A percentile compares a stretch with the other conserved stretches of the same genome.
These are phyloP conservation scores for Ramaria rubella DNA, from an alignment of 768 basidiomycete genomes.

Conservation along the genomic window DNA sequence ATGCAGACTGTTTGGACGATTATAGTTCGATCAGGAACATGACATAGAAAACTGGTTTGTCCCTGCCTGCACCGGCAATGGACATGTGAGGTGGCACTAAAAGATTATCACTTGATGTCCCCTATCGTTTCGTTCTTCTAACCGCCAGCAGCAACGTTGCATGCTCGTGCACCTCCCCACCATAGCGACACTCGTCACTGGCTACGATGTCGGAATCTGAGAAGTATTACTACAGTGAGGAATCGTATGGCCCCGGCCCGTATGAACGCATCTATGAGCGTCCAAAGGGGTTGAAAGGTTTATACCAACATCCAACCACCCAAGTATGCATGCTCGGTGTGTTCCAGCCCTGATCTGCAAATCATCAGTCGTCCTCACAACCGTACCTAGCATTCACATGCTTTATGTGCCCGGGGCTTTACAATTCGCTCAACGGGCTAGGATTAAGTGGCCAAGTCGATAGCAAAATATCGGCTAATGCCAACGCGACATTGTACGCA, in stretches of 20 bases:
- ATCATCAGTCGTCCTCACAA: constrained; percentile 26
- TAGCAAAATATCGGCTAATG: constrained; percentile 55
- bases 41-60: background rate
- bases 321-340: constrained; percentile 61
- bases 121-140: background rate
- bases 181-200: background rate
- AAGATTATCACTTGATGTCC: background rate
- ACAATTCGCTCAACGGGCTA: constrained; percentile 74
- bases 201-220: constrained; percentile 4
- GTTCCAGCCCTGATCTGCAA: constrained; percentile 25
- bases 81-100: constrained; percentile 7
- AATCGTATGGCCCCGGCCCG: background rate
- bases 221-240: background rate
- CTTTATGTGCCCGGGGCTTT: constrained; percentile 45
- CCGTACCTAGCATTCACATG: constrained; percentile 8
- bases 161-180: background rate
- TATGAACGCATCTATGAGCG: constrained; percentile 31
- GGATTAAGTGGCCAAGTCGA: constrained; percentile 76
- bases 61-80: background rate
- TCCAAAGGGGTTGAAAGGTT: constrained; percentile 44
- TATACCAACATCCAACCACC: constrained; percentile 53
- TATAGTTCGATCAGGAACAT: background rate
- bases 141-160: background rate
- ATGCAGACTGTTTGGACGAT: background rate
- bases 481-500: constrained; percentile 61